Percentiles rank a stretch among this genome's conserved stretches.
Conservation (phyloP, 257 asterid species). For the Nyctanthes arbortristis region DNA sequence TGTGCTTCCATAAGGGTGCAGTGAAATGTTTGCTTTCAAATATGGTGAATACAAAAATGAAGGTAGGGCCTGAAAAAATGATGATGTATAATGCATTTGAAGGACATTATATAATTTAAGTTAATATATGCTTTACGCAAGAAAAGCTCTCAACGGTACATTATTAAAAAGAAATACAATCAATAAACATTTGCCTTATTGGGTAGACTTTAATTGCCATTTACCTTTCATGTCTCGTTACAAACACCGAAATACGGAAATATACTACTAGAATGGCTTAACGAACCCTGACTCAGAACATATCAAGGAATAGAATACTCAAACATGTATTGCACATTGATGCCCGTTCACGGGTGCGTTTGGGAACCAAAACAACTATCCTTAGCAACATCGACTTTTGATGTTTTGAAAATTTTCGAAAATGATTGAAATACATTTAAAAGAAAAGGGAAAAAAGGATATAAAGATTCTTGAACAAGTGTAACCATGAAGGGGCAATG, state of each 20-base stretch:
- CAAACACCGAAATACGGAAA: too few relatives aligned
- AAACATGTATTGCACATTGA: too few relatives aligned
- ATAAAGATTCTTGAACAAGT: constrained; percentile 41
- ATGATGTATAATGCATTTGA: constrained; percentile 32
- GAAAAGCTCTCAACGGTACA: constrained; percentile 26
- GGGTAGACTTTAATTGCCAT: constrained; percentile 16
- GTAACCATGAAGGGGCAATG: constrained; percentile 33
- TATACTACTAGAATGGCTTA: too few relatives aligned
- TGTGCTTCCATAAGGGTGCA: constrained; percentile 9
- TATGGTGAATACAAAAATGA: constrained; percentile 12
- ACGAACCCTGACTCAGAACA: too few relatives aligned
- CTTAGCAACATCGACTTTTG: too few relatives aligned
- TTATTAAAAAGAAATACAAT: constrained; percentile 18
- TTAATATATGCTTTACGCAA: constrained; percentile 47
- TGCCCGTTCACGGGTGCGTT: too few relatives aligned
- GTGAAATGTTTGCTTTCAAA: constrained; percentile 17
- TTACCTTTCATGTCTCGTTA: too few relatives aligned
- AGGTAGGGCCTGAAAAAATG: constrained; percentile 33
- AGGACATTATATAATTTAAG: constrained; percentile 27
- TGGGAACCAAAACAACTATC: too few relatives aligned
- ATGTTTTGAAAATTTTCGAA: not conserved
- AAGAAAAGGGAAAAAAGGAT: constrained; percentile 12
- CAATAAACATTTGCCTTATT: constrained; percentile 12
- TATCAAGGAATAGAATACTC: too few relatives aligned
- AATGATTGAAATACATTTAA: not conserved